Percentiles rank a stretch among this genome's conserved stretches.
phyloP scores from a whole-genome alignment of 306 rosid genomes.

The Casuarina glauca region DNA sequence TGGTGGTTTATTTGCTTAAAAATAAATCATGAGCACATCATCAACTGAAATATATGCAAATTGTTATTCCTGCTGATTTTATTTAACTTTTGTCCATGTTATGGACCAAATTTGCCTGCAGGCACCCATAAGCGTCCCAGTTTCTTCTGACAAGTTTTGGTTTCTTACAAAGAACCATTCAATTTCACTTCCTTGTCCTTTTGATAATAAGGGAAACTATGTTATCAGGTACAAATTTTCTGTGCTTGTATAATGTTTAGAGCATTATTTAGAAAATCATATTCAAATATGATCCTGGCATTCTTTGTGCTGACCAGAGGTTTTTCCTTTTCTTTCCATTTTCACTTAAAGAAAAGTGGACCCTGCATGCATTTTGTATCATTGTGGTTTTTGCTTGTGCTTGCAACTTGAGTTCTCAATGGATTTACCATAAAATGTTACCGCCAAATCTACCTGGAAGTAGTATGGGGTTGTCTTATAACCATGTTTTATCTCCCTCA shows the following conservation, averaged over 20 bases:
- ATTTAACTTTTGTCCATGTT: background rate
- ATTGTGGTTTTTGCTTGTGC: background rate
- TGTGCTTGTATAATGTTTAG: background rate
- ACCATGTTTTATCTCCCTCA: background rate
- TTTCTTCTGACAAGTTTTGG: slow-evolving; percentile 88
- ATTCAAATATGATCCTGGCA: background rate
- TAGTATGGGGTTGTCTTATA: slow-evolving; percentile 7
- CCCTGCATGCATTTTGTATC: background rate
- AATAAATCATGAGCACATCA: background rate
- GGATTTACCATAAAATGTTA: slow-evolving; percentile 2
- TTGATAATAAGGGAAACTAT: slow-evolving; percentile 76
- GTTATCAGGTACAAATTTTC: slow-evolving; percentile 67
- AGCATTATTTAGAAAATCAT: background rate
- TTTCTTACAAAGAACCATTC: slow-evolving; percentile 79
- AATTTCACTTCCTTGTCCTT: slow-evolving; percentile 77
- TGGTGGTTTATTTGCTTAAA: slow-evolving; percentile 2
- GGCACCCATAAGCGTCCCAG: slow-evolving; percentile 83
- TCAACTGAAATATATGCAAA: background rate
- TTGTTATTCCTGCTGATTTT: slow-evolving; percentile 3
- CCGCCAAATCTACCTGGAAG: slow-evolving; percentile 13
- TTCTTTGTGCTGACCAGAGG: background rate
- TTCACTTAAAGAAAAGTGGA: background rate
- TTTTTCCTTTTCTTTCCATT: background rate
- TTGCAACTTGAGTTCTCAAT: slow-evolving; percentile 15
- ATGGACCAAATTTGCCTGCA: slow-evolving; percentile 38